Percentiles rank a stretch among this genome's conserved stretches.
Conservation (phyloP, 495 filamentous ascomycete species). For the Daldinia vernicosa region DNA sequence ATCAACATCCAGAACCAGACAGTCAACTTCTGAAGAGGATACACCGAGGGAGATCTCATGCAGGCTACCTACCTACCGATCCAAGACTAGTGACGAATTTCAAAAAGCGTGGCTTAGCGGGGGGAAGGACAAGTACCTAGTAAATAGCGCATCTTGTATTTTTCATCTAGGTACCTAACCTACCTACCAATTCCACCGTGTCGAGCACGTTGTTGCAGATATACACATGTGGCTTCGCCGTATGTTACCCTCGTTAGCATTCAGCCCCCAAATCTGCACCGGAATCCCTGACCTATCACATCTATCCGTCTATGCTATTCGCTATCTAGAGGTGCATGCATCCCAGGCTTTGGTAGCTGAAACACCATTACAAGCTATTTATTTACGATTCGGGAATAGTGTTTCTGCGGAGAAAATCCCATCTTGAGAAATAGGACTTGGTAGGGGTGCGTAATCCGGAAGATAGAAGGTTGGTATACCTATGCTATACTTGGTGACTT, state of each 20-base stretch:
- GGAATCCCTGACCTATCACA: neutral
- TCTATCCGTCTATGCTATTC: neutral
- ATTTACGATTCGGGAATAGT: neutral
- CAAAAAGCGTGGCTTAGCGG: neutral
- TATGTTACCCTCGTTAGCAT: neutral
- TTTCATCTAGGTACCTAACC: too few species aligned
- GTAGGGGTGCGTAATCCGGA: neutral
- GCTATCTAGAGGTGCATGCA: neutral
- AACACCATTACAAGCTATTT: neutral
- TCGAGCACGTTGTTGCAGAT: neutral
- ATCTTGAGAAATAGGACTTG: neutral
- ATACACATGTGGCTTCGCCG: neutral
- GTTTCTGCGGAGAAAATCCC: neutral
- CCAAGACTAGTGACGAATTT: neutral
- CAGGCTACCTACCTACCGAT: neutral
- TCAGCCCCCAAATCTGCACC: neutral
- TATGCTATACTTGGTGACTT: too few species aligned
- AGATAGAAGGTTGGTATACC: neutral
- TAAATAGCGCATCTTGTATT: neutral
- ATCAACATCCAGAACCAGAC: neutral
- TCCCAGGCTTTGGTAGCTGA: neutral
- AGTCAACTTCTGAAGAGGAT: neutral
- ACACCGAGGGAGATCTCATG: neutral
- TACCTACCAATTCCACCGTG: neutral
- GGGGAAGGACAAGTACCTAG: neutral